Percentiles rank a stretch among this genome's conserved stretches.
phyloP scores from a whole-genome alignment of 768 basidiomycete species.

The Dacryopinax primogenitus region DNA sequence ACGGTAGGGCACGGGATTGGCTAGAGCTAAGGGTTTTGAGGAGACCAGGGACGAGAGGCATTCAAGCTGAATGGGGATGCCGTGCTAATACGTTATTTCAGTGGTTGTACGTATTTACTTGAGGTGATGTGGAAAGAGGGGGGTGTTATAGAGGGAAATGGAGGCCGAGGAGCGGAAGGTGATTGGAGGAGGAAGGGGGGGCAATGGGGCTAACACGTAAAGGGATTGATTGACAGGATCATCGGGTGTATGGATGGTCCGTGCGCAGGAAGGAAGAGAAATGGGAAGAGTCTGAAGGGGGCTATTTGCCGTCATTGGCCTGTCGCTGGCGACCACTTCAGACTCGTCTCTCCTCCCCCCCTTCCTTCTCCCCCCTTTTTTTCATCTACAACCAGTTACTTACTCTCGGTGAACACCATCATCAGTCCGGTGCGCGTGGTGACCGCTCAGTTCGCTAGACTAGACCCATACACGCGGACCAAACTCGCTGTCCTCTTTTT shows the following conservation, averaged over 20 bases:
- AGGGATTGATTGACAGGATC: not conserved
- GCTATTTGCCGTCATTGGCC: not conserved
- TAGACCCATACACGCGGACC: too few relatives aligned
- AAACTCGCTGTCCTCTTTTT: too few relatives aligned
- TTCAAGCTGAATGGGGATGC: not conserved
- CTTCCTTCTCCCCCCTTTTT: too few relatives aligned
- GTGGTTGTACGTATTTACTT: too few relatives aligned
- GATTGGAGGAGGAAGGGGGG: not conserved
- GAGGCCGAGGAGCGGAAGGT: slow-evolving; percentile 5
- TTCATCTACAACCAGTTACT: too few relatives aligned
- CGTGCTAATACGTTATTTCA: not conserved
- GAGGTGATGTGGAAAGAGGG: too few relatives aligned
- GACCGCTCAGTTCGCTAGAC: too few relatives aligned
- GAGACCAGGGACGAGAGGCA: not conserved
- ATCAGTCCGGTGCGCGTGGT: not conserved
- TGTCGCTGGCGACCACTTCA: slow-evolving; percentile 4
- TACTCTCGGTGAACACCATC: not conserved
- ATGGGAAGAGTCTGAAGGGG: not conserved
- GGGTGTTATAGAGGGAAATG: not conserved
- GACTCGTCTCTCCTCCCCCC: too few relatives aligned
- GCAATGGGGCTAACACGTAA: not conserved
- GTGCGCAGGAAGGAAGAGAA: not conserved
- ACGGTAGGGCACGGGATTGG: not conserved
- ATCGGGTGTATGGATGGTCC: slow-evolving; percentile 7
- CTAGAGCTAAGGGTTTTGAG: not conserved